Evolutionary conservation across 2,329 filamentous ascomycete species (phyloP).

Genomic region (Akanthomyces dipterigenus): DNA sequence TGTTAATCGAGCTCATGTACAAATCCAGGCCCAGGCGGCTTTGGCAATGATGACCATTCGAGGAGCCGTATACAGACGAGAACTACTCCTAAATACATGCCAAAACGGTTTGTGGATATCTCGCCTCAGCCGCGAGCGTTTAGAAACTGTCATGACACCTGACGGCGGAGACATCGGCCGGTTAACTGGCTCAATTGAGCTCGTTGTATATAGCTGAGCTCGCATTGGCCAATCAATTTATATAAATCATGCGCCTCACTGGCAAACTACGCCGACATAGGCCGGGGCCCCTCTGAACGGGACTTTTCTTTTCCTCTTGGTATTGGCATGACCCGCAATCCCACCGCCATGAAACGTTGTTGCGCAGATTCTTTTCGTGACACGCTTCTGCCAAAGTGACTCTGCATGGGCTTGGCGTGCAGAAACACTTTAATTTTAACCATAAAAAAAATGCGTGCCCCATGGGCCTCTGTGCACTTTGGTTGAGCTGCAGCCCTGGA

Average conservation of each 20-base stretch:
- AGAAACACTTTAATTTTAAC: not conserved
- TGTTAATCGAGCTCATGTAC: not conserved
- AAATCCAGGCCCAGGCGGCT: too few species aligned
- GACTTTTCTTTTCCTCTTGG: not conserved
- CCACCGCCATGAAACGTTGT: constrained; percentile 1
- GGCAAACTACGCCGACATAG: not conserved
- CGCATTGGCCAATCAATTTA: not conserved
- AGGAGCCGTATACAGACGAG: too few species aligned
- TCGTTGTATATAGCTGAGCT: not conserved
- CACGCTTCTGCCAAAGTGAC: not conserved
- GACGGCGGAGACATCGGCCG: not conserved
- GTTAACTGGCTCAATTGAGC: not conserved
- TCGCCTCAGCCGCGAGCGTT: not conserved
- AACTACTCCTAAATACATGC: not conserved
- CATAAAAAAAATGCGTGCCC: not conserved
- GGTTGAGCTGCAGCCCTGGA: not conserved
- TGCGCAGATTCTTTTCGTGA: not conserved
- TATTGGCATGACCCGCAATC: not conserved
- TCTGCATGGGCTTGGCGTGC: not conserved
- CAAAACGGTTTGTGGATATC: not conserved
- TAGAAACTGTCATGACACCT: not conserved
- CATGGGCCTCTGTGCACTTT: not conserved
- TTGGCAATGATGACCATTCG: too few species aligned
- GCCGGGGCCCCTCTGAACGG: not conserved
- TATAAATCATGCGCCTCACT: not conserved